These are phyloP conservation scores for Nepenthes gracilis DNA, from an alignment of 148 eudicot species.

Conservation along the genomic window DNA sequence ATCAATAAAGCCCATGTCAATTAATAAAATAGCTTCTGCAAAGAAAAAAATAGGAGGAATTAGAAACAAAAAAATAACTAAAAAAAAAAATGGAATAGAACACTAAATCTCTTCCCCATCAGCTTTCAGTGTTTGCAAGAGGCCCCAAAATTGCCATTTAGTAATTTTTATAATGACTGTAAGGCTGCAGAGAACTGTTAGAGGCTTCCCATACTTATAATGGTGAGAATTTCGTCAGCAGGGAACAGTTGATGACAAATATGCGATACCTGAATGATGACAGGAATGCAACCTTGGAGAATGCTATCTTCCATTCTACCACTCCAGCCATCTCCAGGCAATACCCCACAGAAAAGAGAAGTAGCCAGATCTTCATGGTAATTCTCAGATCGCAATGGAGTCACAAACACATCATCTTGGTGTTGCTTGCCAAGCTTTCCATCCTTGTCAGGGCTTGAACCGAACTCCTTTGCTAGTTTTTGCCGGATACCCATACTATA, in stretches of 20 bases:
- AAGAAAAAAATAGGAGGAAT: too few species aligned
- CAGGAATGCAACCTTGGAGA: conserved; percentile 95
- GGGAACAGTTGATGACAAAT: not conserved
- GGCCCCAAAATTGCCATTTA: not conserved
- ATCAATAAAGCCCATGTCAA: too few species aligned
- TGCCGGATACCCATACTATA: conserved; percentile 99
- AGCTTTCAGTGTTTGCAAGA: not conserved
- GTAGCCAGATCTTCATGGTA: conserved; percentile 63
- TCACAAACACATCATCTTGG: conserved; percentile 69
- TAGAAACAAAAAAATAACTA: too few species aligned
- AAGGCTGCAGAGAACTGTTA: too few species aligned
- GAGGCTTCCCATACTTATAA: too few species aligned
- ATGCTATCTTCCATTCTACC: conserved; percentile 99
- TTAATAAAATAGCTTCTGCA: too few species aligned
- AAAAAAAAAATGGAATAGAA: too few species aligned
- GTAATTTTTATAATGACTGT: not conserved
- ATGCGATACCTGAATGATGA: conserved; percentile 68
- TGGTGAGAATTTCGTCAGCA: not conserved
- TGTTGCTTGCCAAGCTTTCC: conserved; percentile 91
- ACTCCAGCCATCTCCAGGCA: conserved; percentile 99
- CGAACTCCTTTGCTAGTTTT: conserved; percentile 77
- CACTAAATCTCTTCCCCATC: too few species aligned
- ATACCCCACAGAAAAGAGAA: conserved; percentile 85
- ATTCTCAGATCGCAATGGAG: conserved; percentile 54
- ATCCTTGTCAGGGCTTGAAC: conserved; percentile 64